These are phyloP conservation scores for Zymoseptoria passerinii DNA, from an alignment of 2,329 filamentous ascomycete genomes.

Conservation along the genomic window DNA sequence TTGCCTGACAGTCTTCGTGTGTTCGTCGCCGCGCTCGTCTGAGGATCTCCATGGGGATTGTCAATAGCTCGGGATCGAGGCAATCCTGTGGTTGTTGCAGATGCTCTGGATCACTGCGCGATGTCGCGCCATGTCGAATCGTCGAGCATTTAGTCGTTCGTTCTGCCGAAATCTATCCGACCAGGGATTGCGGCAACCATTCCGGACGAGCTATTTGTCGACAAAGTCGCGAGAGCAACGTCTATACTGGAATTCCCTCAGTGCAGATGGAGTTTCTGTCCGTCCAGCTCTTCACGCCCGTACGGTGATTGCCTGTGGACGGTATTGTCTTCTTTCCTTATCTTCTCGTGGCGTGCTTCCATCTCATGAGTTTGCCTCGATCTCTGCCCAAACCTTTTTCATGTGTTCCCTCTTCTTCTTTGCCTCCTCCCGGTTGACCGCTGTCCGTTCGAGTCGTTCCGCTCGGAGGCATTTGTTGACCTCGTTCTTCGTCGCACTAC, in stretches of 20 bases:
- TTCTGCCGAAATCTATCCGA: neutral
- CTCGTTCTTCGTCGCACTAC: slow-evolving; percentile 74
- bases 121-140: neutral
- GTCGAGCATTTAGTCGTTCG: neutral
- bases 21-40: neutral
- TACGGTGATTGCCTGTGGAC: too few species aligned
- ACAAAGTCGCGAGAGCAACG: too few species aligned
- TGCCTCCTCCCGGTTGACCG: slow-evolving; percentile 63
- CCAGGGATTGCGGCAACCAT: neutral
- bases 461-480: slow-evolving; percentile 78
- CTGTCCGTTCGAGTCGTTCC: slow-evolving; percentile 71
- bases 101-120: neutral
- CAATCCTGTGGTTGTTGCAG: neutral
- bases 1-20: neutral
- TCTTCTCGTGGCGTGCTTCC: neutral
- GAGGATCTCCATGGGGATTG: neutral
- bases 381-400: slow-evolving; percentile 69
- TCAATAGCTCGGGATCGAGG: too few species aligned
- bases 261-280: too few species aligned
- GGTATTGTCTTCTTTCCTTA: neutral
- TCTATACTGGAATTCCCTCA: too few species aligned
- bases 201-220: too few species aligned
- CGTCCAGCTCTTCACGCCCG: too few species aligned
- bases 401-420: slow-evolving; percentile 64
- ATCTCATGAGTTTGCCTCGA: slow-evolving; percentile 59